These are phyloP conservation scores for Gossypium herbaceum DNA, from an alignment of 345 rosid genomes.

Conservation along the genomic window DNA sequence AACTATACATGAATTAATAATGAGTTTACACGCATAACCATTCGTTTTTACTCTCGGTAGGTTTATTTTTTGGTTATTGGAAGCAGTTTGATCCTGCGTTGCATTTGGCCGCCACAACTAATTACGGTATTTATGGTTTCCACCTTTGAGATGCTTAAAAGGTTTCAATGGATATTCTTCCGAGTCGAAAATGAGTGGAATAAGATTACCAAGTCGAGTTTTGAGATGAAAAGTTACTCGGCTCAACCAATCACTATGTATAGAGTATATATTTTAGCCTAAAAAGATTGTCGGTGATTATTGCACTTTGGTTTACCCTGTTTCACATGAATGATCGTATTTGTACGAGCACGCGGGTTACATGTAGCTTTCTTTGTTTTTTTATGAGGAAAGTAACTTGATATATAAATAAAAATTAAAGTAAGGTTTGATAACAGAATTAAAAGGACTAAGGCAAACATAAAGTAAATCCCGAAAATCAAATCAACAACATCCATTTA, in stretches of 20 bases:
- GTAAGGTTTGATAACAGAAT: too few species aligned
- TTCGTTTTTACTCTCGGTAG: conserved; percentile 30
- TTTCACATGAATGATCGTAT: too few species aligned
- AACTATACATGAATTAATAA: neutral
- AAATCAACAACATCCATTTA: too few species aligned
- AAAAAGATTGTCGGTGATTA: too few species aligned
- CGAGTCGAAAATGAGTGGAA: conserved; percentile 96
- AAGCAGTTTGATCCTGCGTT: conserved; percentile 80
- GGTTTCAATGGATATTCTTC: conserved; percentile 91
- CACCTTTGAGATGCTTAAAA: conserved; percentile 69
- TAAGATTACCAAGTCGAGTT: conserved; percentile 64
- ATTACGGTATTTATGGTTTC: conserved; percentile 62
- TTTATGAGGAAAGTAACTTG: too few species aligned
- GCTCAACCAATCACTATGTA: conserved; percentile 52
- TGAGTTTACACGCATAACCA: neutral
- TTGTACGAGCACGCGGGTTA: too few species aligned
- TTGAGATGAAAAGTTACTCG: conserved; percentile 64
- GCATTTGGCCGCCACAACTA: conserved; percentile 90
- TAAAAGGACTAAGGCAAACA: too few species aligned
- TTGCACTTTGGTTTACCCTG: too few species aligned
- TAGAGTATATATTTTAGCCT: conserved; percentile 22
- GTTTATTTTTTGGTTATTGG: conserved; percentile 83
- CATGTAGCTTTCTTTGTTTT: too few species aligned
- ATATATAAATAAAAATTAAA: too few species aligned
- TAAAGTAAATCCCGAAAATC: too few species aligned